Conservation (phyloP, 1,284 basidiomycete species). For the Filobasidium uniguttulatum region DNA sequence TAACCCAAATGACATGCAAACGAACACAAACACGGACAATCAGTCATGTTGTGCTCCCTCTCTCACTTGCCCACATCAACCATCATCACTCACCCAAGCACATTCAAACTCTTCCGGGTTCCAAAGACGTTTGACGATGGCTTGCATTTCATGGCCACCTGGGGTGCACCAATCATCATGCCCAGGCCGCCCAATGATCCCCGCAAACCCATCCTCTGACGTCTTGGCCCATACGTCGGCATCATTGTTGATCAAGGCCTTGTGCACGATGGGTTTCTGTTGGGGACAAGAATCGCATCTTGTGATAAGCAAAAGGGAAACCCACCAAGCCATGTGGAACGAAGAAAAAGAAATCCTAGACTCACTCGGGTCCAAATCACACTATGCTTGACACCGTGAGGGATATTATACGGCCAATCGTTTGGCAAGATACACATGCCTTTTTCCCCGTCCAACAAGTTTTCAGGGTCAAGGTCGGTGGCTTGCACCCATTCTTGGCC, state of each 20-base stretch:
- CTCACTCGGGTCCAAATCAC: constrained; percentile 33
- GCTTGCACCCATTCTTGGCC: neutral
- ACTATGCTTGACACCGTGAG: constrained; percentile 31
- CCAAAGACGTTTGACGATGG: constrained; percentile 32
- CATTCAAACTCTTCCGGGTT: constrained; percentile 34
- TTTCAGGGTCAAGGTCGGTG: constrained; percentile 6
- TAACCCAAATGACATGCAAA: no score
- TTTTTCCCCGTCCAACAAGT: constrained; percentile 1
- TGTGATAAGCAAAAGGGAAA: neutral
- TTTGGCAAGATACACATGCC: constrained; percentile 22
- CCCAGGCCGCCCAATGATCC: constrained; percentile 25
- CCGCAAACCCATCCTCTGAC: constrained; percentile 28
- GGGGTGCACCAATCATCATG: constrained; percentile 14
- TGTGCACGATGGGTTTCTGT: constrained; percentile 33
- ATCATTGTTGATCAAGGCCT: constrained; percentile 28
- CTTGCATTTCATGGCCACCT: constrained; percentile 25
- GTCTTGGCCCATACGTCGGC: constrained; percentile 25
- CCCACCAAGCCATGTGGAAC: neutral
- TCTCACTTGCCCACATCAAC: neutral
- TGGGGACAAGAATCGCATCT: neutral
- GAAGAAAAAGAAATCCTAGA: neutral
- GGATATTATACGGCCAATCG: constrained; percentile 36
- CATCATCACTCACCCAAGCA: constrained; percentile 25
- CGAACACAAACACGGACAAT: neutral
- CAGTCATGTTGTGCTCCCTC: no score